These are phyloP conservation scores for Auricularia heimuer DNA, from an alignment of 768 basidiomycete genomes.

Conservation along the genomic window DNA sequence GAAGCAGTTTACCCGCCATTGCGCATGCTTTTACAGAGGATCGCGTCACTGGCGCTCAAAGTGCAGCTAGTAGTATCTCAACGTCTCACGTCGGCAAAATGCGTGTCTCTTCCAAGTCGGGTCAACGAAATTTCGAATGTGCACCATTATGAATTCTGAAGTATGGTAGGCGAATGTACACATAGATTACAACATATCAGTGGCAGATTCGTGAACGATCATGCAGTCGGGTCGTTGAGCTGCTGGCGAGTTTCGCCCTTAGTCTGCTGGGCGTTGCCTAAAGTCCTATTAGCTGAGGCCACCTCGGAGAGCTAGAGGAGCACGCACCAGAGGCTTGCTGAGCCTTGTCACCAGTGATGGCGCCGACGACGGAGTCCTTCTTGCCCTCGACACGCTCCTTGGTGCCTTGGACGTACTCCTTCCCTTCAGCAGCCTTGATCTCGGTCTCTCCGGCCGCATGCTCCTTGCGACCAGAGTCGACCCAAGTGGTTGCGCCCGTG, in stretches of 20 bases:
- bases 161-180: not conserved
- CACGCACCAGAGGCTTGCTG: slow-evolving; percentile 38
- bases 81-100: too few relatives aligned
- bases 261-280: not conserved
- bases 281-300: too few relatives aligned
- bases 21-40: too few relatives aligned
- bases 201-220: not conserved
- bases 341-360: slow-evolving; percentile 41
- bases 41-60: too few relatives aligned
- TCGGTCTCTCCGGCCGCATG: slow-evolving; percentile 39
- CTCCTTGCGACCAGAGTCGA: slow-evolving; percentile 38
- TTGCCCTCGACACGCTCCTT: slow-evolving; percentile 38
- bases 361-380: slow-evolving; percentile 45
- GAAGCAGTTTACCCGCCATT: too few relatives aligned
- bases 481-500: slow-evolving; percentile 34
- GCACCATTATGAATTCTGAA: not conserved
- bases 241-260: not conserved
- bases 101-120: too few relatives aligned
- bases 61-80: too few relatives aligned
- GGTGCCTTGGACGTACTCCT: slow-evolving; percentile 41
- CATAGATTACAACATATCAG: not conserved
- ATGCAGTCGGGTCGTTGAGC: not conserved
- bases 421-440: slow-evolving; percentile 34
- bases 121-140: not conserved
- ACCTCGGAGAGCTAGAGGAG: not conserved